Percentiles rank a stretch among this genome's conserved stretches.
phyloP scores from a whole-genome alignment of 805 yeast species.

The Saccharomycopsis olivae region DNA sequence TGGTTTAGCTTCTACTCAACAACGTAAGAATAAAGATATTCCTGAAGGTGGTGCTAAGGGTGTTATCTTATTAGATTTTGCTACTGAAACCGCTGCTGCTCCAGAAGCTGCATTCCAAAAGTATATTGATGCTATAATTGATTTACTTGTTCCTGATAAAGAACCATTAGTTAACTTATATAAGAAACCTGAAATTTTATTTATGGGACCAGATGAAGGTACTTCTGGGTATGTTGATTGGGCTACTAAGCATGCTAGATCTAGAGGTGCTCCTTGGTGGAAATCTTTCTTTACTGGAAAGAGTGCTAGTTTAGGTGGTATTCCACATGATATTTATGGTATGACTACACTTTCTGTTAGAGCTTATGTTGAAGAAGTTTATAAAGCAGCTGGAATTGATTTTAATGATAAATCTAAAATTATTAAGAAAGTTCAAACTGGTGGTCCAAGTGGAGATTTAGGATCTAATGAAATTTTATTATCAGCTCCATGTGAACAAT shows the following conservation, averaged over 20 bases:
- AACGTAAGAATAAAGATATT: conserved; percentile 92
- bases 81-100: conserved; percentile 56
- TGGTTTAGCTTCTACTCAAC: conserved; percentile 92
- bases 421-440: conserved; percentile 83
- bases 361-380: conserved; percentile 80
- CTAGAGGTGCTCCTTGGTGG: conserved; percentile 96
- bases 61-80: conserved; percentile 78
- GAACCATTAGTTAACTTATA: conserved; percentile 79
- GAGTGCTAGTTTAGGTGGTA: conserved; percentile 86
- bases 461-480: conserved; percentile 92
- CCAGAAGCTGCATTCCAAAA: conserved; percentile 83
- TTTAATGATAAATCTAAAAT: conserved; percentile 42
- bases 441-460: conserved; percentile 98
- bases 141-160: conserved; percentile 67
- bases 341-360: conserved; percentile 95
- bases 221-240: conserved; percentile 93
- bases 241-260: conserved; percentile 92
- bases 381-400: conserved; percentile 59
- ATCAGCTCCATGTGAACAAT: conserved; percentile 64
- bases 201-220: conserved; percentile 99
- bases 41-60: conserved; percentile 99
- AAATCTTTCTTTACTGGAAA: conserved; percentile 97
- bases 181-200: conserved; percentile 77
- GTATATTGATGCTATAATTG: conserved; percentile 85
- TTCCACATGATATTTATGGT: conserved; percentile 96